Conservation (phyloP, 129 eudicot species). For the Tagetes patula region DNA sequence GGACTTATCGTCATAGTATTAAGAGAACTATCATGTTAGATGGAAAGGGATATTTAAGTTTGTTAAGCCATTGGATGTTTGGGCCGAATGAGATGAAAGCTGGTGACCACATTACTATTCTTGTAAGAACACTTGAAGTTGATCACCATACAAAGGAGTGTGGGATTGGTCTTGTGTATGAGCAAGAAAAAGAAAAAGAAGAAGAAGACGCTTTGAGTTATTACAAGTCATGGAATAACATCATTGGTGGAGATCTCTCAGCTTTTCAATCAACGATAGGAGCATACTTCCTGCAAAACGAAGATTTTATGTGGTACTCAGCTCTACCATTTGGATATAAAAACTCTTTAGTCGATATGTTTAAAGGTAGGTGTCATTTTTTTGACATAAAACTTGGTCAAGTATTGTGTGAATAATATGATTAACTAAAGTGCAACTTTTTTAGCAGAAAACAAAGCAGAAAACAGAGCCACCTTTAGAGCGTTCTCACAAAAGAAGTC, state of each 20-base stretch:
- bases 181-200: background rate
- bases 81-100: conserved; percentile 16
- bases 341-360: too few species aligned
- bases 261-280: background rate
- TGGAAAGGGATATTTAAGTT: background rate
- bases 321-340: background rate
- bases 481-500: background rate
- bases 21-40: rapidly evolving
- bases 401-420: too few species aligned
- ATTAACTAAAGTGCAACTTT: too few species aligned
- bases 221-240: conserved; percentile 30
- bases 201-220: conserved; percentile 6
- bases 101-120: background rate
- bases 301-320: background rate
- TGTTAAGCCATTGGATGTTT: conserved; percentile 24
- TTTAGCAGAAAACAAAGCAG: background rate
- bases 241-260: conserved; percentile 16
- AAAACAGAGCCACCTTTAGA: background rate
- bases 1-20: background rate
- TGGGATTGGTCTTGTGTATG: conserved; percentile 10
- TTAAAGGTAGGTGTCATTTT: too few species aligned
- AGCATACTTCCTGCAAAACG: background rate
- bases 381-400: too few species aligned
- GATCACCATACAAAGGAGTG: background rate
- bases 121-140: background rate